A percentile compares a stretch with the other conserved stretches of the same genome.
Conservation (phyloP, 164 flowering plant genomes). For the Vitis rotundifolia region DNA sequence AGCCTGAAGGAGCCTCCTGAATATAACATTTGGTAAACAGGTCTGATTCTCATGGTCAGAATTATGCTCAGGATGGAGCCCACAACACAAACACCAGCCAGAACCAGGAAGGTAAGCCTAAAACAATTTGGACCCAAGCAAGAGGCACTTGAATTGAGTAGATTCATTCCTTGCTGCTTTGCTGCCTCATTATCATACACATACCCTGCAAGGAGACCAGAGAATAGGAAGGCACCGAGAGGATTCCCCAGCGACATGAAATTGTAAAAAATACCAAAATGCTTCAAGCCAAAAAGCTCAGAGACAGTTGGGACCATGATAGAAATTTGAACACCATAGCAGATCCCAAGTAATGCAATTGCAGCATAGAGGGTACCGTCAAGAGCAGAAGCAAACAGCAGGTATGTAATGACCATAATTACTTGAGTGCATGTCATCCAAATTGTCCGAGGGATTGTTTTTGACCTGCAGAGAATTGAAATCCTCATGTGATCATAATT, state of each 20-base stretch:
- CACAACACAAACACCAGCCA: slow-evolving; percentile 66
- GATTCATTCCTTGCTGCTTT: slow-evolving; percentile 44
- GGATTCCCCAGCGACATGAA: slow-evolving; percentile 78
- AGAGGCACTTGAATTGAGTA: slow-evolving; percentile 29
- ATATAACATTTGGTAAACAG: slow-evolving; percentile 87
- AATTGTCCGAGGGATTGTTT: slow-evolving; percentile 63
- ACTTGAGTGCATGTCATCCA: slow-evolving; percentile 76
- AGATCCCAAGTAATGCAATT: slow-evolving; percentile 77
- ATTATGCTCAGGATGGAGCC: slow-evolving; percentile 61
- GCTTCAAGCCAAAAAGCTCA: slow-evolving; percentile 85
- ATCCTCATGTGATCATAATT: not conserved
- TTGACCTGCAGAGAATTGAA: slow-evolving; percentile 52
- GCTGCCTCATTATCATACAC: slow-evolving; percentile 69
- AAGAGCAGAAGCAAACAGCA: slow-evolving; percentile 70
- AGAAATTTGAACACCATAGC: slow-evolving; percentile 84
- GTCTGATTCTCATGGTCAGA: slow-evolving; percentile 57
- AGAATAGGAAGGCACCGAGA: slow-evolving; percentile 83
- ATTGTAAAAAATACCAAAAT: slow-evolving; percentile 73
- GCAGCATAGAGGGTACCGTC: slow-evolving; percentile 70
- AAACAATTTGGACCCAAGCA: slow-evolving; percentile 84
- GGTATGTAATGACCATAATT: slow-evolving; percentile 61
- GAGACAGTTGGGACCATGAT: slow-evolving; percentile 86
- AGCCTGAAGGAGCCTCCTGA: slow-evolving; percentile 76
- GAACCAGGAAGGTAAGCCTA: slow-evolving; percentile 62
- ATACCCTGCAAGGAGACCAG: slow-evolving; percentile 71